These are phyloP conservation scores for Crithidia bombi DNA, from an alignment of 208 protist species.

Conservation along the genomic window DNA sequence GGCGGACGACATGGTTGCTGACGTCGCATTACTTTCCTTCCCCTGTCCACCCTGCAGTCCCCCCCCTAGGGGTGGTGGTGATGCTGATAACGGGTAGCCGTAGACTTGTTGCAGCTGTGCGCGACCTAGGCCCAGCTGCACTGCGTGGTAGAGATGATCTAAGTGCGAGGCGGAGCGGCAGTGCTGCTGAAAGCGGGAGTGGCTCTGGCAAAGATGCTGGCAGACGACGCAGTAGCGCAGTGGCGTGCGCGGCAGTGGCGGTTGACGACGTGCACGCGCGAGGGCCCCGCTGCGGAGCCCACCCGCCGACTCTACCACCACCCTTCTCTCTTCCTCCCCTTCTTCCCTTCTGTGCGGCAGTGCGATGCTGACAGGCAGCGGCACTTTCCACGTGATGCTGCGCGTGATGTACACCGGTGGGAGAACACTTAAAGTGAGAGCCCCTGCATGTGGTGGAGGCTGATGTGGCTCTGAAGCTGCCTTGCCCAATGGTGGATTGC, in stretches of 20 bases:
- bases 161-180: conserved; percentile 53
- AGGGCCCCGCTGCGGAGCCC: background rate
- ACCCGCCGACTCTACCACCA: background rate
- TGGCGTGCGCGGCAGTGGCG: background rate
- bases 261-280: background rate
- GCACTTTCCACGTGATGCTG: conserved; percentile 64
- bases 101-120: conserved; percentile 18
- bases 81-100: conserved; percentile 3
- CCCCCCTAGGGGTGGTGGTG: no score
- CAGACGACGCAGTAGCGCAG: conserved; percentile 65
- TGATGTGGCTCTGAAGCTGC: no score
- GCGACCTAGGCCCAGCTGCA: conserved; percentile 36
- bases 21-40: background rate
- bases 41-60: background rate
- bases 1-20: background rate
- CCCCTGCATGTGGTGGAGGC: background rate
- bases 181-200: conserved; percentile 34
- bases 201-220: conserved; percentile 34
- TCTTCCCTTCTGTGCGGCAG: background rate
- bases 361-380: conserved; percentile 30
- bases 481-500: no score
- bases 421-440: conserved; percentile 44
- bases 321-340: background rate
- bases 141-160: conserved; percentile 47
- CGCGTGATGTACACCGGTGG: conserved; percentile 53